Base-by-base conservation (phyloP, 2,329 filamentous ascomycete species). In the Podosphaera aphanis region DNA sequence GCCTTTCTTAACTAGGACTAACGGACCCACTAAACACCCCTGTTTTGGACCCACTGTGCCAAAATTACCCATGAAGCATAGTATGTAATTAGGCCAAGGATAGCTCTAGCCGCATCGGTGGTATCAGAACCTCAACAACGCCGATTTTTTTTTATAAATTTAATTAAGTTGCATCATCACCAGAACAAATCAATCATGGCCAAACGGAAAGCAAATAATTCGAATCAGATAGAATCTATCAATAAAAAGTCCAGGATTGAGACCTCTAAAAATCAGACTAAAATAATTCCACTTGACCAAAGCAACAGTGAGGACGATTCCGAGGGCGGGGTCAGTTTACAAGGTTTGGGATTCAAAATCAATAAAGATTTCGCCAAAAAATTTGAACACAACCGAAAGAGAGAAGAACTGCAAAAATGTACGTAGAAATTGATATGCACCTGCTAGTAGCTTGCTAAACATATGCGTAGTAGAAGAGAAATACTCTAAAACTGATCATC, bases 341-440 rank as follows among this genome's bases (percentile, higher is more conserved):
- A 57, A 15, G 56, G 53, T 33, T 18, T 60, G 33, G 61, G 61
- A 25, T 71, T 95, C 60, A 85, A 81, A 60, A 78, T 98, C 62
- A 95, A 98, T 62, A 69, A 85, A 60, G 83, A 92, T 45, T 98
- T 79, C 61, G 90, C 90, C 38, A 75, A 73, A 53, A 72, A 83
- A 36, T 95, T 93, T 56, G 90, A 98, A 62, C 73, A 95, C 64
- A 98, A 98, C 65, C 94, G 95, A 67, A 93, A 93, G 66, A 74
- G 88, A 48, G 86, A 93, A 59, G 90, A 98, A 60, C 66, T 76
- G 51, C 78, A 85, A 15, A 70, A 73, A 57, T 61, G 78, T 81
- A 57, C 55, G 73, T 63, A 23, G 13, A 6, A 4, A 31, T 19
- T 29, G 23, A 10, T 19, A 7, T 5, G 5, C 5, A 11, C 25